phyloP scores from a whole-genome alignment of 345 rosid genomes.

The Pugionium cornutum region DNA sequence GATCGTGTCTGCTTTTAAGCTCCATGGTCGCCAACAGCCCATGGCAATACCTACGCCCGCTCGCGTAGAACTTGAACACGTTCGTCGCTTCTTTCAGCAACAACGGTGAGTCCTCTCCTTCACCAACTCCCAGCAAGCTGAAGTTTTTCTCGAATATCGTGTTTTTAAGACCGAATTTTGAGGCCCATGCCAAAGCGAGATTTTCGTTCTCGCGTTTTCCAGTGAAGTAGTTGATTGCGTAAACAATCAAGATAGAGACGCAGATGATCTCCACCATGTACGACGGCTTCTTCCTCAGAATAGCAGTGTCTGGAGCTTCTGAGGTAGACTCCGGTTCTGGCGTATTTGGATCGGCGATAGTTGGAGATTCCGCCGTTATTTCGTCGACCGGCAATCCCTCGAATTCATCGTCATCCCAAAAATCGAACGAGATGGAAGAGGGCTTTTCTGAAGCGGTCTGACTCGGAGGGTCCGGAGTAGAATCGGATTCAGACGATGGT shows the following conservation, averaged over 20 bases:
- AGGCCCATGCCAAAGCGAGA: constrained; percentile 83
- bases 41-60: constrained; percentile 90
- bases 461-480: constrained; percentile 38
- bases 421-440: constrained; percentile 55
- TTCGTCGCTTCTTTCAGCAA: constrained; percentile 86
- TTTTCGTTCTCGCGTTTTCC: constrained; percentile 91
- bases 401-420: constrained; percentile 98
- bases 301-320: constrained; percentile 14
- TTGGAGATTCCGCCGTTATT: constrained; percentile 12
- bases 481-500: constrained; percentile 35
- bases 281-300: constrained; percentile 41
- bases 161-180: constrained; percentile 72
- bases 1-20: constrained; percentile 93
- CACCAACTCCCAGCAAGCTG: constrained; percentile 72
- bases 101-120: constrained; percentile 82
- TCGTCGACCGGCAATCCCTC: constrained; percentile 73
- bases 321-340: constrained; percentile 41
- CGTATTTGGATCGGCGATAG: constrained; percentile 28
- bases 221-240: constrained; percentile 68
- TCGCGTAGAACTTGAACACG: constrained; percentile 90
- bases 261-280: constrained; percentile 67
- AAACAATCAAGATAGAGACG: constrained; percentile 60
- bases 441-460: constrained; percentile 31
- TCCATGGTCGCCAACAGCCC: constrained; percentile 95
- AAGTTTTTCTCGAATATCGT: constrained; percentile 81